A percentile compares a stretch with the other conserved stretches of the same genome.
Conservation (phyloP, 495 filamentous ascomycete genomes). For the Parmelia sp. region DNA sequence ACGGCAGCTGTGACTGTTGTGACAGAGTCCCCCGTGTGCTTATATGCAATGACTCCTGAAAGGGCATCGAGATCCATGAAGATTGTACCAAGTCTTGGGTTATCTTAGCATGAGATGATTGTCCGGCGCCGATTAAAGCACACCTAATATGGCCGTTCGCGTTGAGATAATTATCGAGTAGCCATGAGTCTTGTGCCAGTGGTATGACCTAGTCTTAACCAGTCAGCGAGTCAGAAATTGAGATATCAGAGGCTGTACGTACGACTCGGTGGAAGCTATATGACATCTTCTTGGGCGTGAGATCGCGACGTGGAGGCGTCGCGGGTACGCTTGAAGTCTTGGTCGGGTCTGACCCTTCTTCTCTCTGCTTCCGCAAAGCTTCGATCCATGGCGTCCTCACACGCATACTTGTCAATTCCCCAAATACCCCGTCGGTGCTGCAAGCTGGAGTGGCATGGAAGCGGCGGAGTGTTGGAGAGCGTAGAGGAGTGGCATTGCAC, state of each 20-base stretch:
- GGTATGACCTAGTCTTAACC: constrained; percentile 49
- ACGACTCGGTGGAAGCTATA: constrained; percentile 60
- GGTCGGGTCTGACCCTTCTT: constrained; percentile 31
- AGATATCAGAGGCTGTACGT: constrained; percentile 23
- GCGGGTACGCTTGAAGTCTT: constrained; percentile 28
- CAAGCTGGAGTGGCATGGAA: constrained; percentile 14
- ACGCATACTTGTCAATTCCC: constrained; percentile 46
- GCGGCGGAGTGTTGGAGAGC: neutral
- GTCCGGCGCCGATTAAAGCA: constrained; percentile 10
- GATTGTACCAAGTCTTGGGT: constrained; percentile 54
- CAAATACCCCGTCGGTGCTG: constrained; percentile 47
- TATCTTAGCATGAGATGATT: constrained; percentile 10
- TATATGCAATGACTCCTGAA: constrained; percentile 73
- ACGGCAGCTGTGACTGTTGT: constrained; percentile 78
- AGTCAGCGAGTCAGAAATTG: constrained; percentile 15
- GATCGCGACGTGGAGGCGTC: constrained; percentile 39
- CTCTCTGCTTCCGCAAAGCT: constrained; percentile 49
- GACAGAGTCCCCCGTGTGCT: constrained; percentile 70
- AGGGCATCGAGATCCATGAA: constrained; percentile 82
- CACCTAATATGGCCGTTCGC: constrained; percentile 58
- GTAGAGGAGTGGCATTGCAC: neutral
- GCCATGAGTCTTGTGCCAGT: constrained; percentile 62
- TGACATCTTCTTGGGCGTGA: constrained; percentile 57
- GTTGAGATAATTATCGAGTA: constrained; percentile 63
- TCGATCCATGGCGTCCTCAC: constrained; percentile 68